phyloP scores from a whole-genome alignment of 768 basidiomycete genomes.

The Thelephora aurantiotincta region DNA sequence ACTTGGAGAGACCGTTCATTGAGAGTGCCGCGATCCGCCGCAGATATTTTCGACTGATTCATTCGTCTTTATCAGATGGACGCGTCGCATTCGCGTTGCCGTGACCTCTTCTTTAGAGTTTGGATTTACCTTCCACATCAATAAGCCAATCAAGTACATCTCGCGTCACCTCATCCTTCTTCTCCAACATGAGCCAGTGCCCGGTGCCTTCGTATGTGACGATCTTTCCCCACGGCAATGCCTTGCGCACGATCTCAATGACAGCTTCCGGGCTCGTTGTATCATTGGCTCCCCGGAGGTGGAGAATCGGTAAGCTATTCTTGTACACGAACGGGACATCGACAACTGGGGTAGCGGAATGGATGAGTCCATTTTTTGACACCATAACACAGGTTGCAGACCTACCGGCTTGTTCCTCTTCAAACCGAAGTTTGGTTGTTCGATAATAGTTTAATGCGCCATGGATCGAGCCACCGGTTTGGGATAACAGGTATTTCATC shows the following conservation, averaged over 20 bases:
- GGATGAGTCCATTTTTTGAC: not conserved
- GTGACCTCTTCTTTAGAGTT: too few species aligned
- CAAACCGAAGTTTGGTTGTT: slow-evolving; percentile 40
- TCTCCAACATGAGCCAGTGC: slow-evolving; percentile 62
- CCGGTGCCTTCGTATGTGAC: slow-evolving; percentile 39
- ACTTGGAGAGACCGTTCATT: too few species aligned
- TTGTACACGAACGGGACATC: slow-evolving; percentile 28
- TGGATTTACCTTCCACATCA: not conserved
- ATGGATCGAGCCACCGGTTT: slow-evolving; percentile 41
- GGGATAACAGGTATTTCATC: not conserved
- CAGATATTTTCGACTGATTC: too few species aligned
- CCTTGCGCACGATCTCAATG: slow-evolving; percentile 31
- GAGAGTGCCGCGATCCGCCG: too few species aligned
- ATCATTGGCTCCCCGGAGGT: slow-evolving; percentile 47
- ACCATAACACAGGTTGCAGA: not conserved
- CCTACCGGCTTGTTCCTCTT: slow-evolving; percentile 36
- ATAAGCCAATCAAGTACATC: slow-evolving; percentile 4
- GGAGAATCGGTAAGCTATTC: slow-evolving; percentile 41
- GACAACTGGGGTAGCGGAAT: slow-evolving; percentile 26
- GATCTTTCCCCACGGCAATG: slow-evolving; percentile 35
- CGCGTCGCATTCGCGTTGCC: too few species aligned
- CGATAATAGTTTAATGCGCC: slow-evolving; percentile 71
- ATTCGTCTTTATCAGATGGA: too few species aligned
- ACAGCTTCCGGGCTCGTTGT: slow-evolving; percentile 25
- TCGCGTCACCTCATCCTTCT: slow-evolving; percentile 37